Percentiles rank a stretch among this genome's conserved stretches.
These are phyloP conservation scores for Lipomyces starkeyi DNA, from an alignment of 805 yeast genomes.

Conservation along the genomic window DNA sequence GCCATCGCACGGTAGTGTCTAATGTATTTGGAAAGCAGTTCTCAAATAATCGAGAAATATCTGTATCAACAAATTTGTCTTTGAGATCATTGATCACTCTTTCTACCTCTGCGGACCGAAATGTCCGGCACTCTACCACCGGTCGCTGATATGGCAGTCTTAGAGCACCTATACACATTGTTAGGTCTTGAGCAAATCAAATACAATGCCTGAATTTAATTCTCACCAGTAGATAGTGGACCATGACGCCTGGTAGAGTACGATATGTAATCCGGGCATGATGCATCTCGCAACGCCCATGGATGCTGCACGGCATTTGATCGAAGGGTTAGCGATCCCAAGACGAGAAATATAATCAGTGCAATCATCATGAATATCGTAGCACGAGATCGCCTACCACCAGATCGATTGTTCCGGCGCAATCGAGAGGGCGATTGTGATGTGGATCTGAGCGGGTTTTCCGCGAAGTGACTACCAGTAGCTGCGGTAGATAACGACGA, in stretches of 20 bases:
- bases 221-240: slow-evolving; percentile 32
- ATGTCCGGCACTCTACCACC: slow-evolving; percentile 71
- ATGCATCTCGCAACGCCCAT: slow-evolving; percentile 34
- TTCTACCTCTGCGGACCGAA: slow-evolving; percentile 67
- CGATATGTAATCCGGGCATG: slow-evolving; percentile 35
- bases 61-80: slow-evolving; percentile 59
- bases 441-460: background rate
- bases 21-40: slow-evolving; percentile 86
- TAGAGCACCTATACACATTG: slow-evolving; percentile 53
- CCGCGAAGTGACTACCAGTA: background rate
- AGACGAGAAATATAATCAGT: slow-evolving; percentile 3
- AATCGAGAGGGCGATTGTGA: slow-evolving; percentile 2
- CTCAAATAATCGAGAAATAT: slow-evolving; percentile 75
- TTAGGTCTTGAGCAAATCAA: background rate
- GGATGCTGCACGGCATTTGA: slow-evolving; percentile 31
- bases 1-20: slow-evolving; percentile 86
- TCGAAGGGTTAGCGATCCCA: slow-evolving; percentile 5
- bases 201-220: background rate
- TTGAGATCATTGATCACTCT: slow-evolving; percentile 59
- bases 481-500: background rate
- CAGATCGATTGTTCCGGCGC: background rate
- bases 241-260: slow-evolving; percentile 36
- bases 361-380: slow-evolving; percentile 12
- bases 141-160: slow-evolving; percentile 80
- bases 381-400: background rate